phyloP scores from a whole-genome alignment of 805 yeast species.

The Candida chilensis region DNA sequence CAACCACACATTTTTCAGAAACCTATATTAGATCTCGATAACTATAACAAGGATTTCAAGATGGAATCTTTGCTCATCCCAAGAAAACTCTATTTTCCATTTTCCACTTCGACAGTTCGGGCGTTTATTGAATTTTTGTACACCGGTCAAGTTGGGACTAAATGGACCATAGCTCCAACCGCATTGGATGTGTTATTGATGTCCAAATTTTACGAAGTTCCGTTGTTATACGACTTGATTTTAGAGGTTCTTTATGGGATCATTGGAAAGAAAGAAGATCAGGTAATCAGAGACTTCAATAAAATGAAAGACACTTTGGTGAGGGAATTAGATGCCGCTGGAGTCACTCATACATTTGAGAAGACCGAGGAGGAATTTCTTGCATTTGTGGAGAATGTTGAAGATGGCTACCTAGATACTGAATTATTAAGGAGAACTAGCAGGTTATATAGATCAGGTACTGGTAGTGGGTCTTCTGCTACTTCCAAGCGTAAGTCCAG shows the following conservation, averaged over 20 bases:
- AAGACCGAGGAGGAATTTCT: constrained; percentile 37
- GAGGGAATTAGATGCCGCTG: constrained; percentile 3
- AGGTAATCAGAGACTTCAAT: constrained; percentile 29
- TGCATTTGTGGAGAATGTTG: constrained; percentile 47
- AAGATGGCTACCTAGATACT: constrained; percentile 57
- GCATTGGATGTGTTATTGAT: constrained; percentile 54
- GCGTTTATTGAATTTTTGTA: constrained; percentile 68
- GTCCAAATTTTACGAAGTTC: constrained; percentile 60
- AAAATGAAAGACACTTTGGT: constrained; percentile 11
- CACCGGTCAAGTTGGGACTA: constrained; percentile 73
- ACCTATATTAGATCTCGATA: no score
- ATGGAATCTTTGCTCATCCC: constrained; percentile 63
- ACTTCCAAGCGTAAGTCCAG: no score
- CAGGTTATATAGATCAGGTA: no score
- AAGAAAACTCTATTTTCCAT: constrained; percentile 61
- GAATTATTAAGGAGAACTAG: constrained; percentile 40
- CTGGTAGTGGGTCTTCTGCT: no score
- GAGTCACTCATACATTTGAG: constrained; percentile 11
- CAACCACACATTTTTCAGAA: no score
- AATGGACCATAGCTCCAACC: constrained; percentile 65
- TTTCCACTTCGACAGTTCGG: constrained; percentile 46
- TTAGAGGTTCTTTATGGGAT: constrained; percentile 63
- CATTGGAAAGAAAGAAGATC: constrained; percentile 58
- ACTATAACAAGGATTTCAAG: not conserved
- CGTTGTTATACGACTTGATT: constrained; percentile 60